Evolutionary conservation across 768 basidiomycete species (phyloP), one percentile per base, ranked within the genome.

Genomic region (Agaricus blazei): DNA sequence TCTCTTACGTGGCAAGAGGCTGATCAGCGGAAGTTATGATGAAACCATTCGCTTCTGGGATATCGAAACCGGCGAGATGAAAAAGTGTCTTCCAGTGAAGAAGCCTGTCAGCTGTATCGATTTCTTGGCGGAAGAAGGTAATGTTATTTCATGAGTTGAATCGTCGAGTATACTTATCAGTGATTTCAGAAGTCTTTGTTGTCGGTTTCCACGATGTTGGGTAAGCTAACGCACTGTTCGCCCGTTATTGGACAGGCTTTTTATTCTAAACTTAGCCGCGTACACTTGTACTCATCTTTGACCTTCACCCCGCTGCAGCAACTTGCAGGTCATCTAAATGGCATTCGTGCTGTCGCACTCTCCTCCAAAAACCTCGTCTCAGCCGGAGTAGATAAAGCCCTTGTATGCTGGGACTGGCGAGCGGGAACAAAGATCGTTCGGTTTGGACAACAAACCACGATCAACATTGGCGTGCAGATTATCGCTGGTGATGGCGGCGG

Each of bases 31-130:
- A 14, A 90, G 88, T 27, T 93, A 94, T 64, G 93, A 95, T 54
- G 93, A 93, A 68, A 92, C 89, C 1, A 94, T 96, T 58, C 78
- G 93, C 11, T 90, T 96, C 69, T 96, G 93, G 93, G 89, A 94
- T 65, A 78, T 96, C 9, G 75, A 79, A 49, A 78, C 73, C 0
- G 79, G 79, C 12, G 76, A 76, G 63, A 73, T 76, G 70, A 85
- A 86, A 70, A 89, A 87, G 63, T 90, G 88, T 61, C 64, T 93
- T 43, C 78, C 81, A 54, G 90, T 92, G 9, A 93, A 93, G 74
- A 94, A 93, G 62, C 88, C 92, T 1, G 90, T 95, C 34, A 90
- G 90, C 58, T 93, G 93, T 68, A 83, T 95, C 41, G 91, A 94
- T 65, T 94, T 89, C 67, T 71, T 90, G 59, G 80, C 83, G 1